Evolutionary conservation across 495 filamentous ascomycete genomes (phyloP), one percentile per base, ranked within the genome.

Genomic region (Halenospora varia): DNA sequence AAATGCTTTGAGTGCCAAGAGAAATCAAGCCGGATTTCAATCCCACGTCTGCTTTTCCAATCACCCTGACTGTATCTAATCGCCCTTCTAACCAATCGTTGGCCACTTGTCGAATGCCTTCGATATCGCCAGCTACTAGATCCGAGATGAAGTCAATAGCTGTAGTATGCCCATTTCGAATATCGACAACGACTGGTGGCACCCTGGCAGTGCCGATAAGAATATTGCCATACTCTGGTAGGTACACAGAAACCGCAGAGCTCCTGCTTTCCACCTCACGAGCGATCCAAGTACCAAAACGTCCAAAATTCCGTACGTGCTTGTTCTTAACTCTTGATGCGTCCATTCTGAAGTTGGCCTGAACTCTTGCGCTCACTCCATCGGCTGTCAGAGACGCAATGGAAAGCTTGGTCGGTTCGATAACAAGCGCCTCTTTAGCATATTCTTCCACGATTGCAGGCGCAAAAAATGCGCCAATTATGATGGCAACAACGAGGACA

Each of bases 51-150:
- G 89, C 83, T 65, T 81, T 86, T 11, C 88, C 92, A 49, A 82
- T 76, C 2, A 97, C 67, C 49, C 77, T 80, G 26, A 97, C 68
- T 49, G 75, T 72, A 1, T 80, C 79, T 49, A 98, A 69, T 51
- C 78, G 82, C 26, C 93, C 92, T 18, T 88, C 82, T 53, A 98
- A 63, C 85, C 90, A 98, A 68, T 96, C 89, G 60, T 90, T 85
- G 17, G 90, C 90, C 55, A 97, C 80, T n/a, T 76, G 77, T 45
- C 88, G 84, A 50, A 96, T 81, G 9, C 84, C 87, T 57, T 88
- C 84, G n/a, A 89, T 72, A 61, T 91, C 84, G 26, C 89, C 90
- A 17, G 90, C 85, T 22, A 78, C 70, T 50, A 96, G 69, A 58
- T 94, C 85, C 25, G 84, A 79, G 53, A 93, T 68, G 58, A 97